Evolutionary conservation across 1,139 yeast genomes (phyloP).

Genomic region (Hyphopichia burtonii): DNA sequence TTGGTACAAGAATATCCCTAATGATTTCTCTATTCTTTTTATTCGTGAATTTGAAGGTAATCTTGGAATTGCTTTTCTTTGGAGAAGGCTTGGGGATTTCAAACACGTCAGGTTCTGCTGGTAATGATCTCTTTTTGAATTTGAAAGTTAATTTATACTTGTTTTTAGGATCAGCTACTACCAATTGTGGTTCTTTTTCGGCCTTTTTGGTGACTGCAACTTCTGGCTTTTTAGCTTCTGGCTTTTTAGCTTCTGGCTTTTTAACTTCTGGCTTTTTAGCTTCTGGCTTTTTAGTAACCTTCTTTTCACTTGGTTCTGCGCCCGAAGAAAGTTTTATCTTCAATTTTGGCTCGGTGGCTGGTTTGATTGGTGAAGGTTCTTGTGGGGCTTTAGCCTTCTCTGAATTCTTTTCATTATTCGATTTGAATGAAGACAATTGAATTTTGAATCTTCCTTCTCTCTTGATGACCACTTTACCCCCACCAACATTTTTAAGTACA

Average conservation of each 20-base stretch:
- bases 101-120: neutral
- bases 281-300: neutral
- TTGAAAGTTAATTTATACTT: slow-evolving; percentile 13
- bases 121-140: slow-evolving; percentile 11
- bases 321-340: slow-evolving; percentile 18
- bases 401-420: neutral
- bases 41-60: neutral
- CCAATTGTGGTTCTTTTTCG: neutral
- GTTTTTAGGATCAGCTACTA: slow-evolving; percentile 8
- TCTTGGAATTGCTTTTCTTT: neutral
- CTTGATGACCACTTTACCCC: slow-evolving; percentile 43
- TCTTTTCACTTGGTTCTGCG: slow-evolving; percentile 3
- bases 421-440: slow-evolving; percentile 28
- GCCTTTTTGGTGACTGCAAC: neutral
- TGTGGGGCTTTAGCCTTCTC: neutral
- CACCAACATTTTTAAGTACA: slow-evolving; percentile 52
- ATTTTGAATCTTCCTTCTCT: slow-evolving; percentile 49
- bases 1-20: neutral
- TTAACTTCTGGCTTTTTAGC: neutral
- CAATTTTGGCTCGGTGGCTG: slow-evolving; percentile 15
- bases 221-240: neutral
- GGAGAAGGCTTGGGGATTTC: slow-evolving; percentile 4
- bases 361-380: neutral
- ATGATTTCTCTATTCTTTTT: neutral
- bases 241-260: neutral